Conservation (phyloP, 768 basidiomycete genomes). For the Hortiboletus flavorubellus region DNA sequence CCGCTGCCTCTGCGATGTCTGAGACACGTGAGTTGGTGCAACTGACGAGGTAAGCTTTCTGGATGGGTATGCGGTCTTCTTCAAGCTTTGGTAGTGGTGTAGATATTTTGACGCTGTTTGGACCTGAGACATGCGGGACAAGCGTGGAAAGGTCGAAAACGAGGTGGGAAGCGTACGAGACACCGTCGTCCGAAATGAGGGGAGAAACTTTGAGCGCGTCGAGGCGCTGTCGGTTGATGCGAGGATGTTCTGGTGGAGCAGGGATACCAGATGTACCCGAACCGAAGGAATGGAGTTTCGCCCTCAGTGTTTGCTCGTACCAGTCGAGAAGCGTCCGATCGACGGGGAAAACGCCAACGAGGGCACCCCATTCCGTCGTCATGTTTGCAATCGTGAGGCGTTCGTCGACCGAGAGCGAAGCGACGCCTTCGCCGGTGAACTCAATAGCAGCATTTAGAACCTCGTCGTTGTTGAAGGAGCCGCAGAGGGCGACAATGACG, state of each 20-base stretch:
- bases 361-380: slow-evolving; percentile 99
- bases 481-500: slow-evolving; percentile 94
- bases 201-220: slow-evolving; percentile 53
- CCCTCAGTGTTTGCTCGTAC: slow-evolving; percentile 78
- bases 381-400: slow-evolving; percentile 97
- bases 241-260: slow-evolving; percentile 75
- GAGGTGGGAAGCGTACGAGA: slow-evolving; percentile 83
- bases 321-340: slow-evolving; percentile 79
- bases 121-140: slow-evolving; percentile 93
- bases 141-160: slow-evolving; percentile 91
- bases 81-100: slow-evolving; percentile 87
- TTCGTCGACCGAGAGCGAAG: slow-evolving; percentile 80
- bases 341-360: slow-evolving; percentile 92
- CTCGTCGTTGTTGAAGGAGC: slow-evolving; percentile 93
- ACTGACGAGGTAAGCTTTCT: slow-evolving; percentile 97
- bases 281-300: slow-evolving; percentile 44
- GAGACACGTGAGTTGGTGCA: slow-evolving; percentile 98
- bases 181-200: slow-evolving; percentile 71
- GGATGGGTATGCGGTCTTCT: slow-evolving; percentile 68
- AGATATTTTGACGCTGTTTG: slow-evolving; percentile 97
- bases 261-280: slow-evolving; percentile 46
- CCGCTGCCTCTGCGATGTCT: slow-evolving; percentile 89
- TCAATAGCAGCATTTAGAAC: slow-evolving; percentile 97
- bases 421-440: slow-evolving; percentile 87
- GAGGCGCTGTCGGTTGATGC: slow-evolving; percentile 75